Base-by-base conservation (phyloP, 805 yeast genomes). In the Ogataea ramenticola region DNA sequence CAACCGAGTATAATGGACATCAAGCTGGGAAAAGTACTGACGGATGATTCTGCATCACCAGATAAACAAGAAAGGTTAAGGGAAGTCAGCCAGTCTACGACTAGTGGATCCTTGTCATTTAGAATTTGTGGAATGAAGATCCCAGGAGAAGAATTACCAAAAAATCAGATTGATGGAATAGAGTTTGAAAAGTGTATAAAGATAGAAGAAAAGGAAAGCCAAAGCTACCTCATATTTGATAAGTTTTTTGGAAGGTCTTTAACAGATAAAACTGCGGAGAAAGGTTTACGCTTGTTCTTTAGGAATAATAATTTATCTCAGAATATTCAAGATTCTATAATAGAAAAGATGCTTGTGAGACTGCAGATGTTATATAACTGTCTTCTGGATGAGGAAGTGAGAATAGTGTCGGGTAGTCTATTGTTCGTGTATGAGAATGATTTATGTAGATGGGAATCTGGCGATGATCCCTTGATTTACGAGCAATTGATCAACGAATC, bases 91-190 rank as follows among this genome's bases (percentile, higher is more conserved):
- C 57, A 64, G 1, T 46, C 66, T 0, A 91, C 98, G 1, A 91
- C 98, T 0, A 82, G 93, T 38, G 96, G 96, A 0, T 66, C 81
- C 3, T 66, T 86, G 12, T 74, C 79, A 16, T 80, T 83, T 50
- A 68, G 99, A 47, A 77, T 91, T 3, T 90, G 98, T 54, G 99
- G 99, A 0, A 86, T 91, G 91, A 81, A 80, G 48, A 61, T 82
- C 1, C 36, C 44, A 8, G 44, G 47, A 22, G 44, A 47, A 17
- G 40, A 44, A n/a, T 44, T 56, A n/a, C 54, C 62, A 7, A 57
- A 50, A 8, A 19, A 34, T 16, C 36, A 48, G 2, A 26, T 44
- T 3, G 30, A 27, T 17, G 41, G 41, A 14, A 15, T 30, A 11
- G 51, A 48, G 40, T 46, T 40, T 33, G 51, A 53, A 12, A 38